Percentiles rank a stretch among this genome's conserved stretches.
These are phyloP conservation scores for Drechslerella coelobrocha DNA, from an alignment of 2,329 filamentous ascomycete species.

Conservation along the genomic window DNA sequence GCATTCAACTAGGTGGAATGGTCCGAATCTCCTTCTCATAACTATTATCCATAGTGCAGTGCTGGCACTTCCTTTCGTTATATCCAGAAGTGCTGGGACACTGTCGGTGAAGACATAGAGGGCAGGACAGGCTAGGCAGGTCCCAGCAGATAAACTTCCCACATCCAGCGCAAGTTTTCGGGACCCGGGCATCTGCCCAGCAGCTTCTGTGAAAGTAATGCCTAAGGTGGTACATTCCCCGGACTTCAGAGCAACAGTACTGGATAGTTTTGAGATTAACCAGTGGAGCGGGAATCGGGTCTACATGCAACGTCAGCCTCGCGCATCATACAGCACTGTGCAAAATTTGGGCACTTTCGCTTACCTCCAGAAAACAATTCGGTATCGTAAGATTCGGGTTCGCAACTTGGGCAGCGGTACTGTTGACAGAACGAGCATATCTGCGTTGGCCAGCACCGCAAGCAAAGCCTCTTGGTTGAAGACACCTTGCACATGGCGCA, in stretches of 20 bases:
- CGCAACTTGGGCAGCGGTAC: conserved; percentile 27
- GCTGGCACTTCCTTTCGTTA: conserved; percentile 13
- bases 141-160: conserved; percentile 17
- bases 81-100: conserved; percentile 21
- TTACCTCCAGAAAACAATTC: conserved; percentile 1
- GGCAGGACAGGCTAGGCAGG: conserved; percentile 16
- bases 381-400: conserved; percentile 1
- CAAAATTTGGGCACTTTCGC: conserved; percentile 1
- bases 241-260: conserved; percentile 27
- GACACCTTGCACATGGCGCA: conserved; percentile 16
- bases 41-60: conserved; percentile 27
- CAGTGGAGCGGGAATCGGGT: conserved; percentile 3
- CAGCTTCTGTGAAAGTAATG: conserved; percentile 40
- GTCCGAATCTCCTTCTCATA: conserved; percentile 13
- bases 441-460: conserved; percentile 22
- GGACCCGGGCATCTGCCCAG: not conserved
- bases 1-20: no score
- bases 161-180: conserved; percentile 2
- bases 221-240: conserved; percentile 6
- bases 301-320: not conserved
- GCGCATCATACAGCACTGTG: not conserved
- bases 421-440: conserved; percentile 33
- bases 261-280: conserved; percentile 5
- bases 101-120: conserved; percentile 12
- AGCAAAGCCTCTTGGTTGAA: conserved; percentile 28